Percentiles rank a stretch among this genome's conserved stretches.
Evolutionary conservation across 2,329 filamentous ascomycete species (phyloP).

Genomic region (Penicillium frequentans): DNA sequence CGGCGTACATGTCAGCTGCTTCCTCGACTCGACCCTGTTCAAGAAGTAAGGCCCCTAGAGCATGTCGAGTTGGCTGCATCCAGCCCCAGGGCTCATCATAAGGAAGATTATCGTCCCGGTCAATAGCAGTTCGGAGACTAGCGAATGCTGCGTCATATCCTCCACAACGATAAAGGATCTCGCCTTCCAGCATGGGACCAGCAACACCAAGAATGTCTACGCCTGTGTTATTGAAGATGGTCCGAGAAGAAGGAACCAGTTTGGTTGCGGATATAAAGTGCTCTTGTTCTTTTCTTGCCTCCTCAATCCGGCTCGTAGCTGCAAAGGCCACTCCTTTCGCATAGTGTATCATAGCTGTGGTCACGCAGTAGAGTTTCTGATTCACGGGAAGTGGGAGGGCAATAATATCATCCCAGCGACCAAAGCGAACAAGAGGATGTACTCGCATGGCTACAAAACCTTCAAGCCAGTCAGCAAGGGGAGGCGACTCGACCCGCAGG

Average conservation of each 20-base stretch:
- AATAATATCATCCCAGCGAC: conserved; percentile 70
- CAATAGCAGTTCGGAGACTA: conserved; percentile 59
- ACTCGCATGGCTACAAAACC: conserved; percentile 66
- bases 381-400: conserved; percentile 59
- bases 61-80: conserved; percentile 74
- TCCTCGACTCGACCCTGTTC: conserved; percentile 62
- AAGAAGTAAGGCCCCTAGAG: conserved; percentile 66
- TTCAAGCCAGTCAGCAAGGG: conserved; percentile 80
- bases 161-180: conserved; percentile 67
- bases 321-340: conserved; percentile 67
- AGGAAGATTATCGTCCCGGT: conserved; percentile 61
- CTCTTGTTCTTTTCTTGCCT: conserved; percentile 53
- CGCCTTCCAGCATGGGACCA: conserved; percentile 67
- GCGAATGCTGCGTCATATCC: conserved; percentile 61
- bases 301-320: conserved; percentile 53
- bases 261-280: conserved; percentile 55
- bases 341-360: conserved; percentile 68
- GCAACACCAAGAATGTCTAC: conserved; percentile 64
- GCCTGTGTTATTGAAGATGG: conserved; percentile 68
- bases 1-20: conserved; percentile 58
- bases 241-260: conserved; percentile 59
- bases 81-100: conserved; percentile 78
- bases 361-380: conserved; percentile 63
- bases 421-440: conserved; percentile 72
- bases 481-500: conserved; percentile 53